Evolutionary conservation across 495 filamentous ascomycete genomes (phyloP).

Genomic region (Neurospora hispaniola): DNA sequence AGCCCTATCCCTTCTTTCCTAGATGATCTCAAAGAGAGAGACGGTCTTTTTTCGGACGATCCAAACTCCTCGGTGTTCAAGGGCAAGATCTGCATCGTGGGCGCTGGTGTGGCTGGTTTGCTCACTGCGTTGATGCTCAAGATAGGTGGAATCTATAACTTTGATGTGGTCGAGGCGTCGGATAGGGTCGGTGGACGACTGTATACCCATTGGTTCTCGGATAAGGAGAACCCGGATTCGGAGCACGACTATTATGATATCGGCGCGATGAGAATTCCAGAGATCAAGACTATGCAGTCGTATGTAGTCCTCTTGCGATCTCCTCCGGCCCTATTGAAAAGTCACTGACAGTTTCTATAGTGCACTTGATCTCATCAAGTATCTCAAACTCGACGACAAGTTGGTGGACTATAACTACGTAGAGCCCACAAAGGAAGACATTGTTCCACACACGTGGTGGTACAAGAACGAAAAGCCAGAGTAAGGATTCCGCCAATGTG

Average conservation of each 20-base stretch:
- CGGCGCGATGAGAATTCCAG: slow-evolving; percentile 33
- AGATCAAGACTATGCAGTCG: slow-evolving; percentile 16
- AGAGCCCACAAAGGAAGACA: neutral
- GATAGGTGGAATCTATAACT: slow-evolving; percentile 9
- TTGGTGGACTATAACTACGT: neutral
- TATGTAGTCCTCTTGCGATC: neutral
- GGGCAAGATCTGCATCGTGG: slow-evolving; percentile 26
- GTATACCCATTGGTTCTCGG: slow-evolving; percentile 21
- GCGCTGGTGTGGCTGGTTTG: slow-evolving; percentile 29
- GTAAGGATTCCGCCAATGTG: too few species aligned
- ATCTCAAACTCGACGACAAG: neutral
- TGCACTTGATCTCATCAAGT: neutral
- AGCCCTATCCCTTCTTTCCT: neutral
- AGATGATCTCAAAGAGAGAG: neutral
- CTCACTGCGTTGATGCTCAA: slow-evolving; percentile 30
- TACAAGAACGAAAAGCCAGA: neutral
- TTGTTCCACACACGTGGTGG: neutral
- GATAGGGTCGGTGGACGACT: slow-evolving; percentile 22
- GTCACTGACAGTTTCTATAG: neutral
- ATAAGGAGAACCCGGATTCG: neutral
- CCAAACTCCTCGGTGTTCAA: neutral
- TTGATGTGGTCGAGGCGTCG: slow-evolving; percentile 24
- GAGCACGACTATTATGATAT: slow-evolving; percentile 33
- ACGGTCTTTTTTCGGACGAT: neutral
- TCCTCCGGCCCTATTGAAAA: too few species aligned